Conservation (phyloP, 2,329 filamentous ascomycete species). For the Microdochium nivale region DNA sequence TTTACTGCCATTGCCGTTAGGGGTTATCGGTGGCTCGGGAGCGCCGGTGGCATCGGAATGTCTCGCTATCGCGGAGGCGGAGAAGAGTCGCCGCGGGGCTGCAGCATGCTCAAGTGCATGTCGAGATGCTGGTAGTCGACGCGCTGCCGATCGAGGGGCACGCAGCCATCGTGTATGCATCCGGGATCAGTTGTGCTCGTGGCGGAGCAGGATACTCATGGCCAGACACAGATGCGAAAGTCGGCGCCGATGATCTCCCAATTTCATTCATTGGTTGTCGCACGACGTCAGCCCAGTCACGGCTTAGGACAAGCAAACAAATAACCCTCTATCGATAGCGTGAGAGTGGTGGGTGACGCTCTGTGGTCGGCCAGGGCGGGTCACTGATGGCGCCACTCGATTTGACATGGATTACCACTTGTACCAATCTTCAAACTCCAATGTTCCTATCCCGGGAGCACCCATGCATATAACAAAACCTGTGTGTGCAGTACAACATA, state of each 20-base stretch:
- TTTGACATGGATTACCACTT: background rate
- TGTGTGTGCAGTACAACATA: no score
- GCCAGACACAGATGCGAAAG: background rate
- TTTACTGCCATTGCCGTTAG: slow-evolving; percentile 11
- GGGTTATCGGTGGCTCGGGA: background rate
- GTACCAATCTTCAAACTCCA: no score
- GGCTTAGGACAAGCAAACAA: background rate
- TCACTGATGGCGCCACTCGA: background rate
- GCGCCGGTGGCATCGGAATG: background rate
- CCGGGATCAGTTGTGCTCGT: slow-evolving; percentile 7
- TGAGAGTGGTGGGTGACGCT: no score
- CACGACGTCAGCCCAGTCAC: background rate
- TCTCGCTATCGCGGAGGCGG: background rate
- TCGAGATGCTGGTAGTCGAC: slow-evolving; percentile 9
- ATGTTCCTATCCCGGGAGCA: background rate
- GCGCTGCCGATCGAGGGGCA: slow-evolving; percentile 18
- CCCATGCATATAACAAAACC: no score
- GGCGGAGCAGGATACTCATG: background rate
- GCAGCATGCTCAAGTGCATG: slow-evolving; percentile 5
- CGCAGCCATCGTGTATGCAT: slow-evolving; percentile 21
- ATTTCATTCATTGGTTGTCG: background rate
- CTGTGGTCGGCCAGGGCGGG: background rate
- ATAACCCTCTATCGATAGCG: background rate
- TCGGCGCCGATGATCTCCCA: background rate
- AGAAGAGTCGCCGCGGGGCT: slow-evolving; percentile 9